Percentiles rank a stretch among this genome's conserved stretches.
Evolutionary conservation across 257 asterid genomes (phyloP).

Genomic region (Solanum phureja): DNA sequence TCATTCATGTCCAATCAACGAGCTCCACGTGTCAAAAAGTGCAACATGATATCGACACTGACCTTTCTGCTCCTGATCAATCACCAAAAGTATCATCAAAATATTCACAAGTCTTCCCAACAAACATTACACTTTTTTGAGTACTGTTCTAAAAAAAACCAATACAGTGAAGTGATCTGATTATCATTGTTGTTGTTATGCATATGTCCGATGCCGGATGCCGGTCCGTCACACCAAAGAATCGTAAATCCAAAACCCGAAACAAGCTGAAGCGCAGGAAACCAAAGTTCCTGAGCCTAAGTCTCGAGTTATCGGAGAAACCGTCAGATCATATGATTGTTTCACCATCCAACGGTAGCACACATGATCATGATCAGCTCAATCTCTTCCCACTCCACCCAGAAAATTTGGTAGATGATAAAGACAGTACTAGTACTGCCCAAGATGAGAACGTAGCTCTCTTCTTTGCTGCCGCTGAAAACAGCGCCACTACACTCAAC

Average conservation of each 20-base stretch:
- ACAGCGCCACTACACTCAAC: conserved; percentile 50
- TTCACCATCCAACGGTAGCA: not conserved
- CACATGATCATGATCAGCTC: conserved; percentile 13
- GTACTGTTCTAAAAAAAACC: no score
- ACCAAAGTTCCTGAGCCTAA: conserved; percentile 71
- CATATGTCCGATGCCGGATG: not conserved
- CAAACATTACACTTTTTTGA: no score
- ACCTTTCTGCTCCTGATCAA: conserved; percentile 2
- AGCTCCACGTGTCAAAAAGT: conserved; percentile 27
- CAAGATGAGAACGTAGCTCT: conserved; percentile 67
- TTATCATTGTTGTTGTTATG: not conserved
- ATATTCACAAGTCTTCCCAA: not conserved
- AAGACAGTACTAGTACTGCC: not conserved
- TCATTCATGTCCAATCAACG: conserved; percentile 14
- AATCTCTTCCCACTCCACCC: conserved; percentile 42
- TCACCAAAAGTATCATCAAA: not conserved
- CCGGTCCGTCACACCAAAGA: not conserved
- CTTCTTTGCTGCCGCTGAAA: conserved; percentile 61
- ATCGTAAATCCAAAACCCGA: not conserved
- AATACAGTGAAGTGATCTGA: conserved; percentile 9
- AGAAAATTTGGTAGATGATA: conserved; percentile 30
- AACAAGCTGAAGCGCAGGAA: conserved; percentile 20
- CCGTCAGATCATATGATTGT: not conserved
- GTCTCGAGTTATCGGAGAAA: conserved; percentile 44
- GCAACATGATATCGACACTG: not conserved